Evolutionary conservation across 2,329 filamentous ascomycete species (phyloP).

Genomic region (Arthrocladium fulminans): DNA sequence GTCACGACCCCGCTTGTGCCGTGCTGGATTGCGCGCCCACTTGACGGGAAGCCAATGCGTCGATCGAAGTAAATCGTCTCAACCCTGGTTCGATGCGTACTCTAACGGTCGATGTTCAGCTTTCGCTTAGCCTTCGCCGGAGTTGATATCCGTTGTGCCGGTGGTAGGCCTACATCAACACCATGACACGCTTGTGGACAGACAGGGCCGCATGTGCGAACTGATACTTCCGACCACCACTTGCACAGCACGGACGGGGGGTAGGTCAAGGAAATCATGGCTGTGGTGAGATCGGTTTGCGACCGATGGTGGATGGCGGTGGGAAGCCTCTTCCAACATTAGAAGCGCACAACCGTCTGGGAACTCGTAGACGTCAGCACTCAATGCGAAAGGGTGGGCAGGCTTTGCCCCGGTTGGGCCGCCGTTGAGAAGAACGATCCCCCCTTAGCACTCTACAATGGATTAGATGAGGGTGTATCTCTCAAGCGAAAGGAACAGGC

Average conservation of each 20-base stretch:
- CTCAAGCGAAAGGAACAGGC: constrained; percentile 3
- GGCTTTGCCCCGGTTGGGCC: neutral
- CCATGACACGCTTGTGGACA: too few species aligned
- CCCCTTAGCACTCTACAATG: neutral
- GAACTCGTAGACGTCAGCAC: constrained; percentile 5
- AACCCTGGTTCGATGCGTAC: neutral
- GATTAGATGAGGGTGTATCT: constrained; percentile 7
- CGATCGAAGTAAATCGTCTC: neutral
- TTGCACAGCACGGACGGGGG: neutral
- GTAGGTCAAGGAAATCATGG: neutral
- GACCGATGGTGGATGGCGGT: neutral
- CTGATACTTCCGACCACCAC: neutral
- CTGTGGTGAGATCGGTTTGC: neutral
- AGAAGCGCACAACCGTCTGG: neutral
- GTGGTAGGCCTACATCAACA: neutral
- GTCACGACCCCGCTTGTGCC: constrained; percentile 7
- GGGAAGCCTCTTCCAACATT: neutral
- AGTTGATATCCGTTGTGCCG: neutral
- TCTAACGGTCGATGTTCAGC: neutral
- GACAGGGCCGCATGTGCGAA: too few species aligned
- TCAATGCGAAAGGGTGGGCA: neutral
- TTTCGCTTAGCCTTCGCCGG: neutral
- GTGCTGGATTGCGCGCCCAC: neutral
- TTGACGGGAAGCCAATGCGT: neutral
- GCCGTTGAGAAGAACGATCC: neutral